These are phyloP conservation scores for Penicillium coffeae DNA, from an alignment of 495 filamentous ascomycete species.

Conservation along the genomic window DNA sequence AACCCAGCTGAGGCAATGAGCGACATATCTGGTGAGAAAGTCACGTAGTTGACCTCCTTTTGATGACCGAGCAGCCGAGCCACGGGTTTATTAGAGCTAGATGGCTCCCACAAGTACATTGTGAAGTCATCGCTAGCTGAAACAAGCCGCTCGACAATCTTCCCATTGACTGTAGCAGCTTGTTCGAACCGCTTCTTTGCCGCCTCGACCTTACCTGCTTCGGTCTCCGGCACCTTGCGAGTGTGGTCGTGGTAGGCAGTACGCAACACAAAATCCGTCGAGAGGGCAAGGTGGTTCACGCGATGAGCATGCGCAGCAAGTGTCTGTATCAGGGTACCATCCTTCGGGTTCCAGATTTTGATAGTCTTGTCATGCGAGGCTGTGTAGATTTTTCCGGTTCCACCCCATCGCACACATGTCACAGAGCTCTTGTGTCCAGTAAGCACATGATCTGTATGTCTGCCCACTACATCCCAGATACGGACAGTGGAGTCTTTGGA, in stretches of 20 bases:
- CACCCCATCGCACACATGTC: constrained; percentile 92
- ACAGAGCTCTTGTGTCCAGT: constrained; percentile 86
- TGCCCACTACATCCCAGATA: constrained; percentile 79
- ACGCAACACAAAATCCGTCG: constrained; percentile 86
- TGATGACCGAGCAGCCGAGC: constrained; percentile 89
- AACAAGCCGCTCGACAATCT: constrained; percentile 79
- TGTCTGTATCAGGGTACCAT: constrained; percentile 74
- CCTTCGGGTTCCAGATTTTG: constrained; percentile 81
- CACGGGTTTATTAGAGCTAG: constrained; percentile 72
- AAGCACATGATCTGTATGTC: constrained; percentile 73
- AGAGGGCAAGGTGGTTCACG: constrained; percentile 93
- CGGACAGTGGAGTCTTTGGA: constrained; percentile 89
- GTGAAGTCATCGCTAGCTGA: constrained; percentile 95
- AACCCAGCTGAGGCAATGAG: constrained; percentile 85
- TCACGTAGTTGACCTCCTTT: constrained; percentile 93
- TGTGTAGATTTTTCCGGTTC: constrained; percentile 80
- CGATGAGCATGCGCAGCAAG: constrained; percentile 85
- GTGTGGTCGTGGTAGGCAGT: constrained; percentile 87
- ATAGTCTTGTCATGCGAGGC: constrained; percentile 91
- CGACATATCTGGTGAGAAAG: constrained; percentile 83
- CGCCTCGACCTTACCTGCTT: constrained; percentile 67
- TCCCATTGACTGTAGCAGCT: constrained; percentile 74
- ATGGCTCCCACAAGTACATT: constrained; percentile 93
- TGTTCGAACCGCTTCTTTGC: constrained; percentile 84
- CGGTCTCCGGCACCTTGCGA: constrained; percentile 59